Evolutionary conservation across 345 rosid genomes (phyloP).

Genomic region (Anacardium occidentale): DNA sequence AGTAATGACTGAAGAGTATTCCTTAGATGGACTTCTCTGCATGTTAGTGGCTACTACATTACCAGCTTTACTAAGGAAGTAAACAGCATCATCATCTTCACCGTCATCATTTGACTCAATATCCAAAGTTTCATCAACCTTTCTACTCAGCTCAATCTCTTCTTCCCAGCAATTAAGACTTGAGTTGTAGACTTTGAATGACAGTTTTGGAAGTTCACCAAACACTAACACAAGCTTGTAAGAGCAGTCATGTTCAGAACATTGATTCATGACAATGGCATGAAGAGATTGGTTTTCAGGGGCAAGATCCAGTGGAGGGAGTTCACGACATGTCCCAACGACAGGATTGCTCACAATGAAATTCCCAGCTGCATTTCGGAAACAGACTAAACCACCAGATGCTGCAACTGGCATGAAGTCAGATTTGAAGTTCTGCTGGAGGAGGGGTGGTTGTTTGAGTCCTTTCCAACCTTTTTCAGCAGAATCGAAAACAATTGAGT

Average conservation of each 20-base stretch:
- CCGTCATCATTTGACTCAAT: conserved; percentile 31
- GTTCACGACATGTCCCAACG: conserved; percentile 47
- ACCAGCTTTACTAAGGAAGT: conserved; percentile 82
- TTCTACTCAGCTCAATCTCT: conserved; percentile 40
- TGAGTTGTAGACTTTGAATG: conserved; percentile 51
- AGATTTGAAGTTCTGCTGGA: conserved; percentile 19
- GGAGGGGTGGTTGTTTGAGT: conserved; percentile 36
- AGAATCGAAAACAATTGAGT: conserved; percentile 59
- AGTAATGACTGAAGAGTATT: conserved; percentile 69
- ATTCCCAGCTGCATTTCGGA: conserved; percentile 45
- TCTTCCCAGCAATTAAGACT: conserved; percentile 54
- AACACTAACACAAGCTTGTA: conserved; percentile 64
- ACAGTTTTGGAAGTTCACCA: conserved; percentile 63
- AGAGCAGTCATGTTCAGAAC: conserved; percentile 23
- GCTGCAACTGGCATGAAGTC: conserved; percentile 68
- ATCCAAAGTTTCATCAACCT: conserved; percentile 28
- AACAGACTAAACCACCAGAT: conserved; percentile 75
- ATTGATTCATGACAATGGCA: conserved; percentile 62
- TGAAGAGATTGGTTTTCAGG: conserved; percentile 42
- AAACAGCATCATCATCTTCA: conserved; percentile 41
- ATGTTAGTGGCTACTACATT: conserved; percentile 66
- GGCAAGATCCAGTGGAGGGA: conserved; percentile 40
- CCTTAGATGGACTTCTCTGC: conserved; percentile 87
- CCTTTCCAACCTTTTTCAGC: conserved; percentile 63
- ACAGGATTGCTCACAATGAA: conserved; percentile 66